Percentiles rank a stretch among this genome's conserved stretches.
Conservation (phyloP, 192 early-diverging fungal species). For the Coemansia sp. region DNA sequence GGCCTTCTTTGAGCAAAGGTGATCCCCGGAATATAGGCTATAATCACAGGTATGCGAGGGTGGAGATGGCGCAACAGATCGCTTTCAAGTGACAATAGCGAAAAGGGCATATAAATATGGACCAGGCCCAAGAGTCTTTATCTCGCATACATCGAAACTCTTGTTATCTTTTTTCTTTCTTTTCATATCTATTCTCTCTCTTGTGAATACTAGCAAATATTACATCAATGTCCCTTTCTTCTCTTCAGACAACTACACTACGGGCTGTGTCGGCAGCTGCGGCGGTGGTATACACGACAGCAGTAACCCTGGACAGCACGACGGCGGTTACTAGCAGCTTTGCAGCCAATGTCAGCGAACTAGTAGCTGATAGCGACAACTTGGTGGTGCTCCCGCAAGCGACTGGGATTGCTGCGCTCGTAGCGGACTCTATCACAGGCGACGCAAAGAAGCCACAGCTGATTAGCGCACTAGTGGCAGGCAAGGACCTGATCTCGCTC, state of each 20-base stretch:
- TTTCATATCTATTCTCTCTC: not conserved
- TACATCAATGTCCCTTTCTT: not conserved
- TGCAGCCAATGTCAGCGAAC: constrained; percentile 10
- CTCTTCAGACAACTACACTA: constrained; percentile 20
- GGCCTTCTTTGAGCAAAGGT: not conserved
- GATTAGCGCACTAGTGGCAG: constrained; percentile 24
- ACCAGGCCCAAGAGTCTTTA: not conserved
- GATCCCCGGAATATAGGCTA: not conserved
- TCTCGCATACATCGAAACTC: not conserved
- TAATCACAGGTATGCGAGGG: constrained; percentile 30
- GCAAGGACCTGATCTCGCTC: constrained; percentile 30
- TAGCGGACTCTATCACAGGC: not conserved
- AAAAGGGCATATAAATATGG: not conserved
- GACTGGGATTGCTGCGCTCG: constrained; percentile 24
- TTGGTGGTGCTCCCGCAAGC: constrained; percentile 27
- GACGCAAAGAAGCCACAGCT: not conserved
- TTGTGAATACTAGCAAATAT: constrained; percentile 2
- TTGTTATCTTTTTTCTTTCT: not conserved
- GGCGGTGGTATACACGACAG: constrained; percentile 42
- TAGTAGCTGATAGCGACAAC: constrained; percentile 17
- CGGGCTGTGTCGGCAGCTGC: constrained; percentile 30
- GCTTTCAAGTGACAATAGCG: not conserved
- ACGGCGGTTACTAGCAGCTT: constrained; percentile 13
- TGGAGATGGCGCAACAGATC: constrained; percentile 27
- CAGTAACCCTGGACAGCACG: constrained; percentile 20